These are phyloP conservation scores for Chaetomiaceae sp. DNA, from an alignment of 2,329 filamentous ascomycete species.

Conservation along the genomic window DNA sequence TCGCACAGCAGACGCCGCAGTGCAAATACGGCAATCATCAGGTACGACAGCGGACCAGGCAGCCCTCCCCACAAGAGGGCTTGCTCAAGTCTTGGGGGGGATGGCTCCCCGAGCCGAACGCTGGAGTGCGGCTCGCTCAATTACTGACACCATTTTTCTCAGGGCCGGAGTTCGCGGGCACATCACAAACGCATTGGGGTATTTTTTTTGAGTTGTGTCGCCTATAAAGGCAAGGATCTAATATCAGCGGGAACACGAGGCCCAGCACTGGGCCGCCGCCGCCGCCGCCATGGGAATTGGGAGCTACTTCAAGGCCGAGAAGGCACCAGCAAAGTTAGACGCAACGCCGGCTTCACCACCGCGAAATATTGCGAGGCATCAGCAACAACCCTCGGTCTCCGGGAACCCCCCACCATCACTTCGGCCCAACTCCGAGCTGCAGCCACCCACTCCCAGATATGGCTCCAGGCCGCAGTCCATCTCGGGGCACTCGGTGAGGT, in stretches of 20 bases:
- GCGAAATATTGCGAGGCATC: conserved; percentile 17
- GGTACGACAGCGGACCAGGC: background rate
- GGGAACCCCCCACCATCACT: conserved; percentile 36
- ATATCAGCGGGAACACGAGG: background rate
- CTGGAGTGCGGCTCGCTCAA: no score
- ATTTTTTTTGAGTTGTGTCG: background rate
- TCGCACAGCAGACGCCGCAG: background rate
- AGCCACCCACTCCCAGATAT: conserved; percentile 45
- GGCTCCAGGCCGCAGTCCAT: conserved; percentile 51
- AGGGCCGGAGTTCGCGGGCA: background rate
- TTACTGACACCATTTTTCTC: no score
- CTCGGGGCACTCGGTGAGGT: conserved; percentile 45
- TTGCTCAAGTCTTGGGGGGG: background rate
- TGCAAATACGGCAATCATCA: background rate
- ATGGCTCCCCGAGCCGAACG: no score
- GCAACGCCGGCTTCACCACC: background rate
- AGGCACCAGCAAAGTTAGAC: conserved; percentile 31
- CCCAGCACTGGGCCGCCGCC: conserved; percentile 1
- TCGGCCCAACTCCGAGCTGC: conserved; percentile 42
- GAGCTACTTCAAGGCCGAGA: conserved; percentile 58
- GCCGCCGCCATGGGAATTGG: conserved; percentile 52
- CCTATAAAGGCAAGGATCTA: background rate
- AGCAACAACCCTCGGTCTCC: conserved; percentile 27
- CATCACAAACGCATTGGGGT: no score
- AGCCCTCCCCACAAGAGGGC: background rate